Evolutionary conservation across 805 yeast genomes (phyloP), one percentile per base, ranked within the genome.

Genomic region (Osmozyma mogii): DNA sequence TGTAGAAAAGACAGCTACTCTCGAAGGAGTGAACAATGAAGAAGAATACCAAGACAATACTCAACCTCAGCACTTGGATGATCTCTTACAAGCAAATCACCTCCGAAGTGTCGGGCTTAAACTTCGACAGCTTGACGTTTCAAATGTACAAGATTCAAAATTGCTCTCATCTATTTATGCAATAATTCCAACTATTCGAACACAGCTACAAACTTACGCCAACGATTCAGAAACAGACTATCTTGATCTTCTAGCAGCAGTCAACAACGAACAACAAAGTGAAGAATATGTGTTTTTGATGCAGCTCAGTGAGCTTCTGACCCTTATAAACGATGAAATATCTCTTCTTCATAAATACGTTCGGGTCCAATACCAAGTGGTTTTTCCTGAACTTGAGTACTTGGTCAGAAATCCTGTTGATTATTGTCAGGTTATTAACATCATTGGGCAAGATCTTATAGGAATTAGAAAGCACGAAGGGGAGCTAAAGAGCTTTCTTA

Each of bases 341-440:
- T 39, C 52, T 0, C 35, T 60, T 3, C 45, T 80, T 7, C 72
- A 72, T 35, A 50, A 63, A 5, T 70, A 69, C 29, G 54, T 80
- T 21, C 70, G 64, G 27, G 47, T 65, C 1, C 62, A 65, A 15
- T 87, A 84, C 45, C 54, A 62, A 7, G 62, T 68, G 3, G 69
- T 78, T 11, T 85, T 84, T 54, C 77, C 83, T 0, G 95, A 87
- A 44, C 56, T 87, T 28, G 80, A 69, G 15, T 57, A 76, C 0
- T 55, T 87, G 22, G 65, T 84, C 1, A 58, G 74, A 8, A 71
- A 72, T 35, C 77, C 89, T 0, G 48, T 70, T 0, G 78, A 77
- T 33, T 87, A 75, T 52, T 72, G 80, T 6, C 57, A 57, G 16
- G 57, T 75, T 1, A 66, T 81, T 3, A 38, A 52, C 20, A 40